Evolutionary conservation across 176 grass and related monocot genomes (phyloP).

Genomic region (Ensete ventricosum): DNA sequence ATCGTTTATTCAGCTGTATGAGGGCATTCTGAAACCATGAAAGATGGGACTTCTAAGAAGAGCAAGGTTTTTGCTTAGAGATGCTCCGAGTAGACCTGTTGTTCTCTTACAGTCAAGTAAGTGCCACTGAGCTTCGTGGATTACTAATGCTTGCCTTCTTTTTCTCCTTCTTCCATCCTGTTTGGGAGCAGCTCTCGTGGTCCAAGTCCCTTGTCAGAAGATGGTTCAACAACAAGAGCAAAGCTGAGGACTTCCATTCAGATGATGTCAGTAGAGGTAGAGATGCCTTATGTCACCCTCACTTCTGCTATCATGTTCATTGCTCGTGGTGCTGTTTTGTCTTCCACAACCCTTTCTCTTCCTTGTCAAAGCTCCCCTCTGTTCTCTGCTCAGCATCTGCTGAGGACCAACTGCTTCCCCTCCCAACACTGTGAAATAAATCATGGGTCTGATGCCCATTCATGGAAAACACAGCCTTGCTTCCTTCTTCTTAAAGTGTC

Average conservation of each 20-base stretch:
- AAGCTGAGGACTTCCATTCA: conserved; percentile 72
- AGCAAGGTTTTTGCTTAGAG: conserved; percentile 56
- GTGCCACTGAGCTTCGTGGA: neutral
- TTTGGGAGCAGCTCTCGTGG: conserved; percentile 59
- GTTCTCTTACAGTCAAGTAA: too few relatives aligned
- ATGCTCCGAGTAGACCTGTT: too few relatives aligned
- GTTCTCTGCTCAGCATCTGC: conserved; percentile 8
- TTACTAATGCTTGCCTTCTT: conserved; percentile 14
- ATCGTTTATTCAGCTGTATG: neutral
- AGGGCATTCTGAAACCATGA: conserved; percentile 50
- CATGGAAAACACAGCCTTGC: conserved; percentile 17
- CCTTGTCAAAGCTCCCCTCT: neutral
- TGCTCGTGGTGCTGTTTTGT: conserved; percentile 1
- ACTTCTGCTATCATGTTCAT: neutral
- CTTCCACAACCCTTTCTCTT: too few relatives aligned
- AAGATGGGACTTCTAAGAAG: conserved; percentile 57
- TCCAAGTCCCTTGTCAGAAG: conserved; percentile 85
- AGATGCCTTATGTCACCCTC: neutral
- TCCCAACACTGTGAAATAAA: conserved; percentile 2
- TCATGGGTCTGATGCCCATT: conserved; percentile 7
- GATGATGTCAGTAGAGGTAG: conserved; percentile 48
- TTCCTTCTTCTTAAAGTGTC: neutral
- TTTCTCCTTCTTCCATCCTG: neutral
- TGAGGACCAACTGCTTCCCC: conserved; percentile 13
- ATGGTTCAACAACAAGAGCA: conserved; percentile 83